Conservation (phyloP, 257 asterid genomes). For the Rhazya stricta region DNA sequence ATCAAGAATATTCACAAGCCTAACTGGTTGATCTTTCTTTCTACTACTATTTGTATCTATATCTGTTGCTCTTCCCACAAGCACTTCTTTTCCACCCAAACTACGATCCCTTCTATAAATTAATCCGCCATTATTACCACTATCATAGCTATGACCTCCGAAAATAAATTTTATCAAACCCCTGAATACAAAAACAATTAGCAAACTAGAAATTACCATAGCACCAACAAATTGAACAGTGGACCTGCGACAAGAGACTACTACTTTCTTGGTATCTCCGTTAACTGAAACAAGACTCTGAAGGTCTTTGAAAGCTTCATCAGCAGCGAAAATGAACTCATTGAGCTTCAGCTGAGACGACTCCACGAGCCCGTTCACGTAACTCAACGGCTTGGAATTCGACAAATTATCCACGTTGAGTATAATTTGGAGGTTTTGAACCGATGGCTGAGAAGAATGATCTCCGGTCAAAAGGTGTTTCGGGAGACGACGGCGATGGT, state of each 20-base stretch:
- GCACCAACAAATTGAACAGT: constrained; percentile 50
- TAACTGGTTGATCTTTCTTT: constrained; percentile 19
- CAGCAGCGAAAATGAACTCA: constrained; percentile 45
- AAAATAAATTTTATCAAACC: constrained; percentile 33
- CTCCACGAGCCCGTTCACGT: constrained; percentile 34
- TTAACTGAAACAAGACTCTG: constrained; percentile 49
- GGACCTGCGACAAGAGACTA: constrained; percentile 72
- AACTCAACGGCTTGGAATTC: constrained; percentile 31
- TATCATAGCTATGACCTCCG: constrained; percentile 1
- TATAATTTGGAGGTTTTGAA: constrained; percentile 56
- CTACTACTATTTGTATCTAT: constrained; percentile 14
- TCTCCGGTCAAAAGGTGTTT: constrained; percentile 13
- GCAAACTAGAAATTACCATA: constrained; percentile 38
- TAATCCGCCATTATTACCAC: constrained; percentile 29
- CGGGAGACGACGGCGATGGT: constrained; percentile 69
- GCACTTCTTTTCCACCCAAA: constrained; percentile 84
- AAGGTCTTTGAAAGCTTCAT: constrained; percentile 53
- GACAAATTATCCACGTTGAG: constrained; percentile 26
- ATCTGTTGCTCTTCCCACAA: constrained; percentile 53
- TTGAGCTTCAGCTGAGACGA: constrained; percentile 36
- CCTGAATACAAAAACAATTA: constrained; percentile 37
- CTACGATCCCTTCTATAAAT: constrained; percentile 85
- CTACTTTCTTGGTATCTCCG: constrained; percentile 32
- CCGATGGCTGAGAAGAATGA: constrained; percentile 38
- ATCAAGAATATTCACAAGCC: constrained; percentile 16